phyloP scores from a whole-genome alignment of 495 filamentous ascomycete genomes.

The Glarea lozoyensis region DNA sequence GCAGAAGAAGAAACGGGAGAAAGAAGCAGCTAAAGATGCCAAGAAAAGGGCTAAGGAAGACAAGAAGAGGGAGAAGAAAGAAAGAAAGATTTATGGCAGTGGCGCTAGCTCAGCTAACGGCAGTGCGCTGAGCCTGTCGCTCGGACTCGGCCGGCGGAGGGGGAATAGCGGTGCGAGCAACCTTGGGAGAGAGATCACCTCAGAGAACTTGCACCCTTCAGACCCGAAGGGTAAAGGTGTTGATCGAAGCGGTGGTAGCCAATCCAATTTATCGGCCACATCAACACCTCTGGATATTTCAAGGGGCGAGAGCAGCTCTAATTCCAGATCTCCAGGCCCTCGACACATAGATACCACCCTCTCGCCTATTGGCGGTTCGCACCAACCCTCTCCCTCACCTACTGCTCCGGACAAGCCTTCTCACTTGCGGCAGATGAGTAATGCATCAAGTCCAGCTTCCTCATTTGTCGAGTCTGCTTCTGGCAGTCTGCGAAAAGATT shows the following conservation, averaged over 20 bases:
- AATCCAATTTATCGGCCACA: conserved; percentile 2
- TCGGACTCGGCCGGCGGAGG: conserved; percentile 38
- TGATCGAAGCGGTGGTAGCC: conserved; percentile 44
- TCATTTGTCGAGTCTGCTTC: conserved; percentile 58
- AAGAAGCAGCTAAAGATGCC: conserved; percentile 67
- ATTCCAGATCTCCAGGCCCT: conserved; percentile 15
- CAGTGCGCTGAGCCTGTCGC: conserved; percentile 39
- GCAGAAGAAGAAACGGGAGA: conserved; percentile 65
- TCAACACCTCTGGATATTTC: conserved; percentile 14
- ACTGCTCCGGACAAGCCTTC: conserved; percentile 42
- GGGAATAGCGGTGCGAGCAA: conserved; percentile 47
- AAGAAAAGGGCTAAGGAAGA: conserved; percentile 79
- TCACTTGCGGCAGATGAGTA: conserved; percentile 72
- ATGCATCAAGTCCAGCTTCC: conserved; percentile 71
- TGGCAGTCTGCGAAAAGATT: conserved; percentile 39
- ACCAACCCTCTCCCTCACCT: conserved; percentile 27
- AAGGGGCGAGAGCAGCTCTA: conserved; percentile 9
- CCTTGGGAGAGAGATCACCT: conserved; percentile 32
- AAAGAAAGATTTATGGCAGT: conserved; percentile 35
- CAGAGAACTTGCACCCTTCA: conserved; percentile 20
- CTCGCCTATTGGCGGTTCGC: conserved; percentile 12
- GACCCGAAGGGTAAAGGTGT: conserved; percentile 74
- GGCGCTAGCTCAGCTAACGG: conserved; percentile 38
- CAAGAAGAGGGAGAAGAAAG: conserved; percentile 59
- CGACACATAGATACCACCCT: conserved; percentile 15